phyloP scores from a whole-genome alignment of 768 basidiomycete genomes.

The Pulveroboletus sp. region DNA sequence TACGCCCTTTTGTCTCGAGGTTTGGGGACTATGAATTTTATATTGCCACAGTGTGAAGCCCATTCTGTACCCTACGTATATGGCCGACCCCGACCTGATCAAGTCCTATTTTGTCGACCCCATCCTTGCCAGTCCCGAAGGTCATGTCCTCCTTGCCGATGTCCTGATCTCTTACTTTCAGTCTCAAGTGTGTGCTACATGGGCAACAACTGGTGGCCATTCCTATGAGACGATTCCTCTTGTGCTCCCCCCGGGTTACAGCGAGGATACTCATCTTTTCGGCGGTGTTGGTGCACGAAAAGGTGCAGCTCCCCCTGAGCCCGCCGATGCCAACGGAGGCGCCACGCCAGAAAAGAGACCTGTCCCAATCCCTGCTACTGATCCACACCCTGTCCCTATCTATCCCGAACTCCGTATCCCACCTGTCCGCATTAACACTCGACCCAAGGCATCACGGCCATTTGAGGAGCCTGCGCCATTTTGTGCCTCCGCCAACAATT shows the following conservation, averaged over 20 bases:
- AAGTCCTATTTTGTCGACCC: conserved; percentile 77
- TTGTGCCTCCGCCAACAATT: conserved; percentile 95
- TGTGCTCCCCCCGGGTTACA: conserved; percentile 36
- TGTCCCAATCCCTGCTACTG: conserved; percentile 6
- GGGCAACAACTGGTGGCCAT: conserved; percentile 67
- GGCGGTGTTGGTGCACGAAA: conserved; percentile 83
- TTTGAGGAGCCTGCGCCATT: conserved; percentile 88
- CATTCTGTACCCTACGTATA: conserved; percentile 76
- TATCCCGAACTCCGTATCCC: conserved; percentile 51
- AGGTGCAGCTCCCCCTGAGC: conserved; percentile 56
- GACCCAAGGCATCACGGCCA: conserved; percentile 45
- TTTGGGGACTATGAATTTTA: not conserved
- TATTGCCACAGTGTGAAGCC: conserved; percentile 60
- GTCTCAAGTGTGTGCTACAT: conserved; percentile 80
- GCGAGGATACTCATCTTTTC: conserved; percentile 55
- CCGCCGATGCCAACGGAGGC: conserved; percentile 30
- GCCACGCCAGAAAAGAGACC: conserved; percentile 29
- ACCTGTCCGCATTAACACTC: conserved; percentile 62
- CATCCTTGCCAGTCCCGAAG: conserved; percentile 70
- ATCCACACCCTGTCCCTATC: conserved; percentile 16
- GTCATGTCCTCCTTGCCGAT: conserved; percentile 87
- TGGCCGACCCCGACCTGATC: conserved; percentile 61
- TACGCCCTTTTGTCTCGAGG: conserved; percentile 18
- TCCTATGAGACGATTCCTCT: conserved; percentile 56
- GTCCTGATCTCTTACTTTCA: conserved; percentile 90